phyloP scores from a whole-genome alignment of 2,329 filamentous ascomycete species.

The Beauveria caledonica region DNA sequence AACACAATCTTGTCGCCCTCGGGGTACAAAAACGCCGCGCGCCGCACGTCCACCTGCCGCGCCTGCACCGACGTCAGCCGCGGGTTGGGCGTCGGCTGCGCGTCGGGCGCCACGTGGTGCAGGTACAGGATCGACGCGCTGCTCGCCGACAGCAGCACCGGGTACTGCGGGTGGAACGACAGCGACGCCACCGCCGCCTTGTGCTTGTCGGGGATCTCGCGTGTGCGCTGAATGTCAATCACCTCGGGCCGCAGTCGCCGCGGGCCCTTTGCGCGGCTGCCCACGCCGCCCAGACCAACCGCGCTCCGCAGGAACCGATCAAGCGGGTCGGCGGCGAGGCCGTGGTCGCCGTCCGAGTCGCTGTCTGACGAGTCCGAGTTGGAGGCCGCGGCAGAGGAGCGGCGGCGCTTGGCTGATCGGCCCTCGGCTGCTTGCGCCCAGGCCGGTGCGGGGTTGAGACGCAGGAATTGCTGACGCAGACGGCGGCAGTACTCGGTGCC shows the following conservation, averaged over 20 bases:
- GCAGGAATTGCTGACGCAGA: slow-evolving; percentile 67
- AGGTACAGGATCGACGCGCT: slow-evolving; percentile 78
- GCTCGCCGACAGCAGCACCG: slow-evolving; percentile 83
- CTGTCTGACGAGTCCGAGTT: slow-evolving; percentile 32
- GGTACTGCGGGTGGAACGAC: slow-evolving; percentile 81
- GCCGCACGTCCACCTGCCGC: slow-evolving; percentile 72
- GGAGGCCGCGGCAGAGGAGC: slow-evolving; percentile 35
- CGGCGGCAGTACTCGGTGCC: slow-evolving; percentile 79
- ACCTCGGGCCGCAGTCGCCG: slow-evolving; percentile 77
- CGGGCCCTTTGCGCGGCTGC: slow-evolving; percentile 37
- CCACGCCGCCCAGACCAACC: slow-evolving; percentile 52
- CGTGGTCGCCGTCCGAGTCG: slow-evolving; percentile 45
- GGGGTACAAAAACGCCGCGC: slow-evolving; percentile 69
- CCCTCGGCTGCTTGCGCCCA: slow-evolving; percentile 49
- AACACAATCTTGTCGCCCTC: slow-evolving; percentile 75
- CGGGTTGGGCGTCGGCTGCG: slow-evolving; percentile 72
- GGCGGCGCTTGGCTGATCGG: slow-evolving; percentile 42
- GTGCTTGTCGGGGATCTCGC: slow-evolving; percentile 74
- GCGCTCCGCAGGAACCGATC: slow-evolving; percentile 72
- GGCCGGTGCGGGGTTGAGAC: slow-evolving; percentile 49
- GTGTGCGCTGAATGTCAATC: slow-evolving; percentile 80
- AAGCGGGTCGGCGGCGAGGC: slow-evolving; percentile 64
- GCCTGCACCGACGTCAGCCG: slow-evolving; percentile 85
- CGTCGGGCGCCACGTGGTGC: slow-evolving; percentile 75
- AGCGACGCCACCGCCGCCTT: slow-evolving; percentile 74